Conservation (phyloP, 2,329 filamentous ascomycete species). For the Talaromyces pinophilus region DNA sequence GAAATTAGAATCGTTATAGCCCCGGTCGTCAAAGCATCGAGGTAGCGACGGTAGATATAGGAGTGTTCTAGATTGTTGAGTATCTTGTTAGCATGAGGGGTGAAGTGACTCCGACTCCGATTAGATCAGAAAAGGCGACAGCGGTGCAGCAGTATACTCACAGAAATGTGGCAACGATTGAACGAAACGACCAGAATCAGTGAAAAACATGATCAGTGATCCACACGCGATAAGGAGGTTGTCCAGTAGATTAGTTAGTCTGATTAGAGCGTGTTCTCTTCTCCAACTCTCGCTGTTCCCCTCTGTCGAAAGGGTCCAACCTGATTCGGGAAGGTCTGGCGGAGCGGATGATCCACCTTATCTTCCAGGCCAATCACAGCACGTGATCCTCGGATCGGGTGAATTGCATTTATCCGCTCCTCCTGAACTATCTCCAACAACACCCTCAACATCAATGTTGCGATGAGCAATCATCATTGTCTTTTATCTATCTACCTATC, state of each 20-base stretch:
- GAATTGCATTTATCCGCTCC: not conserved
- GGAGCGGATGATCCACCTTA: not conserved
- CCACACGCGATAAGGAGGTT: constrained; percentile 11
- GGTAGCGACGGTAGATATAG: not conserved
- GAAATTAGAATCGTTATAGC: not conserved
- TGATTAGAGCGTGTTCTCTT: not conserved
- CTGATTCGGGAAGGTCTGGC: not conserved
- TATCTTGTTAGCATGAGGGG: constrained; percentile 12
- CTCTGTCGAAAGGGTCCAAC: not conserved
- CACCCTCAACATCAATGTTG: not conserved
- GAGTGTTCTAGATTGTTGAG: constrained; percentile 2
- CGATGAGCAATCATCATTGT: not conserved
- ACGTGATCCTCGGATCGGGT: not conserved
- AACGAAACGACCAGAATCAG: not conserved
- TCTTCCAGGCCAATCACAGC: not conserved
- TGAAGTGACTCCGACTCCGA: not conserved
- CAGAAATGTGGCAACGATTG: not conserved
- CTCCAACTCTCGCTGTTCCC: constrained; percentile 1
- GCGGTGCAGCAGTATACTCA: not conserved
- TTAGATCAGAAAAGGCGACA: not conserved
- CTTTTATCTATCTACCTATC: constrained; percentile 1
- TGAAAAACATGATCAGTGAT: not conserved
- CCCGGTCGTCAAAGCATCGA: not conserved
- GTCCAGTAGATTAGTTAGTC: not conserved
- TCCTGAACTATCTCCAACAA: not conserved